A percentile compares a stretch with the other conserved stretches of the same genome.
phyloP scores from a whole-genome alignment of 148 eudicot species.

The Selenicereus undatus region DNA sequence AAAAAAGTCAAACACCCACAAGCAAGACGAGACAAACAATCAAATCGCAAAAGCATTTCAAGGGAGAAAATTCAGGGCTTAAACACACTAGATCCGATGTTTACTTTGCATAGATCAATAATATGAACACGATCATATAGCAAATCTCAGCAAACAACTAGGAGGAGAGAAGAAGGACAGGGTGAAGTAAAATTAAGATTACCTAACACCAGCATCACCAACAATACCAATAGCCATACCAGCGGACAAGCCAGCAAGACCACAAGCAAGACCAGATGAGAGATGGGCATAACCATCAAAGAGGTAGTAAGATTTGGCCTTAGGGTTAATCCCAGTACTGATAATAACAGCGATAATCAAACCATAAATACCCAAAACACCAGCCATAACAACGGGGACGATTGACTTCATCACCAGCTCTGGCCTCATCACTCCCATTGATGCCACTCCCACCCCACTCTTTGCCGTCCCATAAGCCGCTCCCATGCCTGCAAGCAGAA shows the following conservation, averaged over 20 bases:
- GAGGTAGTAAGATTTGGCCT: constrained; percentile 50
- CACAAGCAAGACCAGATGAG: constrained; percentile 58
- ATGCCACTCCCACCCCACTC: constrained; percentile 64
- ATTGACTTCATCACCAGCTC: constrained; percentile 63
- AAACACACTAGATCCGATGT: neutral
- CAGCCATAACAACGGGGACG: constrained; percentile 73
- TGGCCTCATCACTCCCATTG: constrained; percentile 69
- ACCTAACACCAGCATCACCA: constrained; percentile 68
- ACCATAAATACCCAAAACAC: constrained; percentile 68
- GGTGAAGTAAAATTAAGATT: neutral
- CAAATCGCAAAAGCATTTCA: neutral
- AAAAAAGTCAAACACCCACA: neutral
- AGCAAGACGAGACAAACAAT: neutral
- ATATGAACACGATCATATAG: neutral
- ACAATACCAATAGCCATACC: constrained; percentile 67
- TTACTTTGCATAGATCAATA: neutral
- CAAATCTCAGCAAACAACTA: neutral
- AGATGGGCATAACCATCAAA: constrained; percentile 67
- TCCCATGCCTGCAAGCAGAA: constrained; percentile 46
- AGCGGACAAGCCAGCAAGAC: constrained; percentile 57
- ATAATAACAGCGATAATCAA: constrained; percentile 61
- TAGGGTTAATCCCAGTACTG: constrained; percentile 61
- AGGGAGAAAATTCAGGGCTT: neutral
- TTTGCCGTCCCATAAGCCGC: constrained; percentile 64
- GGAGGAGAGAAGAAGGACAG: neutral